Base-by-base conservation (phyloP, 129 eudicot genomes). In the Arctium minus region DNA sequence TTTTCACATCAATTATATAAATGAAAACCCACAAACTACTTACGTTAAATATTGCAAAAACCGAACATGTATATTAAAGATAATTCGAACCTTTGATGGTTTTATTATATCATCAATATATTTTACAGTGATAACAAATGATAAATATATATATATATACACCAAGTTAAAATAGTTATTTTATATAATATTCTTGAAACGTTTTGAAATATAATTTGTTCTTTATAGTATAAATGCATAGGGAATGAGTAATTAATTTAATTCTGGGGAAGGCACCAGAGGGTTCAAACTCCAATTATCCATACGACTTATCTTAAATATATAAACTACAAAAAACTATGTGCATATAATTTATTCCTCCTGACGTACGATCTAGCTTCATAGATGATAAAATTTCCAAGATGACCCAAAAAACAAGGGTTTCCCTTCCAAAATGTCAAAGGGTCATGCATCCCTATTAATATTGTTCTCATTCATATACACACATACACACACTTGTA, bases 281-380 rank as follows among this genome's bases (percentile, higher is more conserved):
- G 81, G 80, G 69, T 86, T 86, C 87, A 90, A 90, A 86, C 86
- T 80, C 84, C 92, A 80, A 82, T 83, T 85, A 85, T 87, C 77
- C 77, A 89, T 70, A 72, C 80, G 68, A 75, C 74, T 76, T 48
- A 48, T 87, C 72, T 73, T 31, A 22, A 0, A 22, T 22, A 33
- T 75, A 80, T 79, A 40, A 9, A 82, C 65, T 77, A 70, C 81
- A 83, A 76, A 62, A 80, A 70, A 78, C 75, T 42, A 78, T 82
- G 85, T 85, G 38, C 72, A 74, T 74, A 74, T 74, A 22, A 22
- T 75, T 82, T 79, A 85, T 84, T 76, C 82, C 9, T 77, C 82
- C 44, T 85, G 83, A 79, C 75, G 81, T 85, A 77, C 81, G 82
- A 84, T 79, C 77, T 56, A 70, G 86, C 80, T 85, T 79, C 15